A percentile compares a stretch with the other conserved stretches of the same genome.
phyloP scores from a whole-genome alignment of 208 protist species.

The Trypanosoma mega region DNA sequence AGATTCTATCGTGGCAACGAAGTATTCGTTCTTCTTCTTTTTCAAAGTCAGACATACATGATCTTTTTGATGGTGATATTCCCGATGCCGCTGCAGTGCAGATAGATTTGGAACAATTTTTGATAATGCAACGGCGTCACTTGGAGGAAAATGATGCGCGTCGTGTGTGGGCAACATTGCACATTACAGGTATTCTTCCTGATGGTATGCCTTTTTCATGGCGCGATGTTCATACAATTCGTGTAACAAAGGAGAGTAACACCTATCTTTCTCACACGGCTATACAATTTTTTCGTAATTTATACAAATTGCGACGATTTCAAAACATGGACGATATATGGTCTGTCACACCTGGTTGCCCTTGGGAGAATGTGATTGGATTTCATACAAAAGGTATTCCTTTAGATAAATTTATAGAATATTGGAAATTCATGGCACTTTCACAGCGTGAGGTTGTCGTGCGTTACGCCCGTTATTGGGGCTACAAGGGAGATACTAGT shows the following conservation, averaged over 20 bases:
- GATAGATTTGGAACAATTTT: conserved; percentile 29
- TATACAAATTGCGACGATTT: conserved; percentile 73
- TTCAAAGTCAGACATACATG: conserved; percentile 33
- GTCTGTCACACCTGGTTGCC: conserved; percentile 79
- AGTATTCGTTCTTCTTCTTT: conserved; percentile 38
- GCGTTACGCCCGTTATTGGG: conserved; percentile 83
- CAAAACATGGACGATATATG: conserved; percentile 55
- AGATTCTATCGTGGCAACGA: conserved; percentile 64
- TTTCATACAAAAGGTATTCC: conserved; percentile 49
- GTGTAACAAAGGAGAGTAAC: conserved; percentile 57
- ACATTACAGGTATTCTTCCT: conserved; percentile 53
- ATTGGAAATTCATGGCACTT: conserved; percentile 88
- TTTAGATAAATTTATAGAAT: conserved; percentile 76
- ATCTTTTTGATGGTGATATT: conserved; percentile 24
- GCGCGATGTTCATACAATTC: conserved; percentile 71
- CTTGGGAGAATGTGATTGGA: conserved; percentile 67
- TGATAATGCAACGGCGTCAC: conserved; percentile 38
- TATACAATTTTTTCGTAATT: conserved; percentile 82
- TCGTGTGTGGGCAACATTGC: conserved; percentile 80
- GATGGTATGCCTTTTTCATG: conserved; percentile 79
- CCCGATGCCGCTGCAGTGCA: neutral
- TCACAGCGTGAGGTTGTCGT: conserved; percentile 64
- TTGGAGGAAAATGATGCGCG: conserved; percentile 34
- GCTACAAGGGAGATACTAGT: conserved; percentile 78
- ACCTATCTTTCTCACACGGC: conserved; percentile 78